A percentile compares a stretch with the other conserved stretches of the same genome.
phyloP scores from a whole-genome alignment of 495 filamentous ascomycete species.

The Daldinia bambusicola region DNA sequence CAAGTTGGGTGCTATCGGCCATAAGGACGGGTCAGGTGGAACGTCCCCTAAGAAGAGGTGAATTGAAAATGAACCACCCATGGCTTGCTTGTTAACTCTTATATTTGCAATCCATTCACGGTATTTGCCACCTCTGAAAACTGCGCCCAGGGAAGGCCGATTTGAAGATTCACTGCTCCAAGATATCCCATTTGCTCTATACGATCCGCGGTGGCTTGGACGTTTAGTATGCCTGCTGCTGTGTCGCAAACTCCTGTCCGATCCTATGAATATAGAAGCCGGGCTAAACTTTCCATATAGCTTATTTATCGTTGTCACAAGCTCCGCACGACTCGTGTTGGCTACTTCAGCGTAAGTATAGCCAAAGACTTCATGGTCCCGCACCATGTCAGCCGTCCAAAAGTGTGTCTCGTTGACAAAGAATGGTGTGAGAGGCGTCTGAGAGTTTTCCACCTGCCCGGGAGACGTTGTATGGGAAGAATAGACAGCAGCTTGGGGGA shows the following conservation, averaged over 20 bases:
- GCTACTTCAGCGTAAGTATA: slow-evolving; percentile 71
- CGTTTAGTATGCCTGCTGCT: background rate
- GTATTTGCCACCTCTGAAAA: slow-evolving; percentile 51
- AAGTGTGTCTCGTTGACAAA: slow-evolving; percentile 56
- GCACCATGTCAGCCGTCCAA: slow-evolving; percentile 60
- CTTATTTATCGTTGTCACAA: slow-evolving; percentile 61
- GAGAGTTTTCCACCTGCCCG: slow-evolving; percentile 54
- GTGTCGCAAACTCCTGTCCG: slow-evolving; percentile 8
- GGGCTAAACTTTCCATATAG: slow-evolving; percentile 63
- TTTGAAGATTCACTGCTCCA: slow-evolving; percentile 36
- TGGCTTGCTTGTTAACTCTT: slow-evolving; percentile 64
- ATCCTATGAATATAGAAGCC: slow-evolving; percentile 47
- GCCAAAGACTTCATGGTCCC: slow-evolving; percentile 59
- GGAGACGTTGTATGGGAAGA: slow-evolving; percentile 63
- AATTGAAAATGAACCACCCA: slow-evolving; percentile 65
- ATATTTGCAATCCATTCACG: slow-evolving; percentile 72
- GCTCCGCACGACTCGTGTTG: slow-evolving; percentile 45
- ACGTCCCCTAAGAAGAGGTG: slow-evolving; percentile 68
- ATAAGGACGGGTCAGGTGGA: slow-evolving; percentile 52
- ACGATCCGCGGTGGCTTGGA: slow-evolving; percentile 1
- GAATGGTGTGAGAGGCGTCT: slow-evolving; percentile 60
- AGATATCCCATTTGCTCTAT: slow-evolving; percentile 30
- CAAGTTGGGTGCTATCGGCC: slow-evolving; percentile 57
- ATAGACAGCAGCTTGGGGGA: slow-evolving; percentile 56
- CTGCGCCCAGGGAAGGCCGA: slow-evolving; percentile 28